Evolutionary conservation across 306 rosid species (phyloP).

Genomic region (Hylodesmum podocarpum): DNA sequence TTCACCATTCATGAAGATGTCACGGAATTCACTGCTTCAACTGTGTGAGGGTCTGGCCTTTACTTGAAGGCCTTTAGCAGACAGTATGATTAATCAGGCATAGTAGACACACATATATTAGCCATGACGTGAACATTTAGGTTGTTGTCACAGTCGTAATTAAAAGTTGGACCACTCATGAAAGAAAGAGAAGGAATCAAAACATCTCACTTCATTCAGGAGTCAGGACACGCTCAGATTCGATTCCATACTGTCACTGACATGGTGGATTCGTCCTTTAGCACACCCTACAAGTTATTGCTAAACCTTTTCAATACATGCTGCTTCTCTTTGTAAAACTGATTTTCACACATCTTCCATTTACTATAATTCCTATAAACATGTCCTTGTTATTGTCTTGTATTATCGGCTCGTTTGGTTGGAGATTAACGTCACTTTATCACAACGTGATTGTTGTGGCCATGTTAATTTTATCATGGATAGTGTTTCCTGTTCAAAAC

Average conservation of each 20-base stretch:
- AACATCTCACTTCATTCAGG: background rate
- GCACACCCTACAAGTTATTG: background rate
- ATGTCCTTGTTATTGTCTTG: background rate
- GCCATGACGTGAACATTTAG: background rate
- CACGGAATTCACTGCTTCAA: too few relatives aligned
- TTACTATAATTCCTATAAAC: background rate
- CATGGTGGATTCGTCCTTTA: background rate
- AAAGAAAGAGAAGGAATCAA: background rate
- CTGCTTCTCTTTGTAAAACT: background rate
- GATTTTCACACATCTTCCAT: background rate
- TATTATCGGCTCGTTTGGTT: too few relatives aligned
- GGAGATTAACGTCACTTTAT: too few relatives aligned
- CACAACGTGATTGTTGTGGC: too few relatives aligned
- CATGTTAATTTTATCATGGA: too few relatives aligned
- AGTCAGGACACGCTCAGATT: background rate
- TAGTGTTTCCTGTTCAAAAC: too few relatives aligned
- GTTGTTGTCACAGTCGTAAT: background rate
- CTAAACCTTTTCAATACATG: background rate
- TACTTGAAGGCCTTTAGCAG: too few relatives aligned
- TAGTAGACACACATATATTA: background rate
- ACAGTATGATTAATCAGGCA: background rate
- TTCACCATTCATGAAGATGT: too few relatives aligned
- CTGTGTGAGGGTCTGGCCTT: too few relatives aligned
- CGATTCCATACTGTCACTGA: constrained; percentile 16
- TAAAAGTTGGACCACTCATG: background rate